Evolutionary conservation across 2,329 filamentous ascomycete species (phyloP), one percentile per base, ranked within the genome.

Genomic region (Colletotrichum filicis): DNA sequence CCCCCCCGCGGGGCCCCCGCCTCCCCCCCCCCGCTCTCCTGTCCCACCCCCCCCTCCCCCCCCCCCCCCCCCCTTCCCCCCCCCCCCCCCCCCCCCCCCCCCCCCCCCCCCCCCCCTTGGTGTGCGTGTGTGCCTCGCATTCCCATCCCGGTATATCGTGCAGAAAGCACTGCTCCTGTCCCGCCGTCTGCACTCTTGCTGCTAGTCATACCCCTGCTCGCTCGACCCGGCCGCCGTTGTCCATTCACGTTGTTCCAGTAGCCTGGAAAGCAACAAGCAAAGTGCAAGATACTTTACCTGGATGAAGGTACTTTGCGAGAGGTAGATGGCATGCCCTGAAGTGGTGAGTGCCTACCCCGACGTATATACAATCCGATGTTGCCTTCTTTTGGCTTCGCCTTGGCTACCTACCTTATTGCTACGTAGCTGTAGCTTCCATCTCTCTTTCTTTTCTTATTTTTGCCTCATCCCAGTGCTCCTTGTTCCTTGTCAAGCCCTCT

Each of bases 341-440:
- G 14, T 37, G 14, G 35, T 42, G 37, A 42, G 16, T 19, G 37
- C 42, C 42, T 22, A 22, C 42, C 28, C 57, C 69, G 46, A n/a
- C 74, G 77, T 79, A 78, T 80, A 80, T 79, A 79, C 76, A 56
- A 66, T 66, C 66, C 56, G 74, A 76, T 75, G 68, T 74, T 75
- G 74, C 77, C 76, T 77, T 78, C 75, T 74, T 74, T 74, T 71
- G 71, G 55, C 35, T 60, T 37, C 57, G 46, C 49, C 71, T 59
- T 66, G 62, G 30, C 52, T 63, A 35, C 32, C 32, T 35, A 35
- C 32, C 32, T 35, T 35, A 63, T 56, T 59, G 62, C 61, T 37
- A 42, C 66, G 12, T 30, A 30, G 11, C 52, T 30, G 57, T 68
- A 58, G 35, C 30, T 68, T 68, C 32, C 32, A 35, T 35, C 64